Evolutionary conservation across 768 basidiomycete genomes (phyloP), one percentile per base, ranked within the genome.

Genomic region (Termitomyces sp.): DNA sequence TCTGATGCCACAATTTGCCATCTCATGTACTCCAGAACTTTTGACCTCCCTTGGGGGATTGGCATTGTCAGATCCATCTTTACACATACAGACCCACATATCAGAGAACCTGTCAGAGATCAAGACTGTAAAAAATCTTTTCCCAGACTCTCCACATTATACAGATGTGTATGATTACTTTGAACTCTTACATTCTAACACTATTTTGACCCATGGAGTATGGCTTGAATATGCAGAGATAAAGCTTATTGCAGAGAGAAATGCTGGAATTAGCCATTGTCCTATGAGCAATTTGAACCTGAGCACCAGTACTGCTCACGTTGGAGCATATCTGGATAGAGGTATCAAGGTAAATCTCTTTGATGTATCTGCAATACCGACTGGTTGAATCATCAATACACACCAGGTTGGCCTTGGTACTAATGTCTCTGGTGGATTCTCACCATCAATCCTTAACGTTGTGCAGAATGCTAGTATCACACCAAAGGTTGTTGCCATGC

Each of bases 1-100:
- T 64, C 73, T 98, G 44, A 98, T 96, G 0, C 96, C 96, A 14
- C 89, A 96, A n/a, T 98, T 98, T 69, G 96, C 96, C 23, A 88
- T 98, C 57, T 86, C 91, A 11, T 96, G 94, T 71, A 84, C 94
- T 0, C 69, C 77, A 12, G 72, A 80, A n/a, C 82, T 95, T 31
- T 78, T 98, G 50, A 47, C 65, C 0, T 70, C 73, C 4, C 76
- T 98, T 5, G 85, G 89, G 9, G 62, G 72, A 5, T 71, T 96
- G 41, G 88, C 88, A 0, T 66, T 72, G 21, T 66, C 75, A 3
- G 81, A 90, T 63, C 78, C 84, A 3, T 60, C 71, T 1, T 76
- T 98, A 35, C 79, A 80, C 52, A 89, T 97, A 51, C 96, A 98
- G 71, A 98, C 96, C 2, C 96, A 98, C 69, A 85, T 98, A 44